These are phyloP conservation scores for Datura wrightii DNA, from an alignment of 257 asterid genomes.

Conservation along the genomic window DNA sequence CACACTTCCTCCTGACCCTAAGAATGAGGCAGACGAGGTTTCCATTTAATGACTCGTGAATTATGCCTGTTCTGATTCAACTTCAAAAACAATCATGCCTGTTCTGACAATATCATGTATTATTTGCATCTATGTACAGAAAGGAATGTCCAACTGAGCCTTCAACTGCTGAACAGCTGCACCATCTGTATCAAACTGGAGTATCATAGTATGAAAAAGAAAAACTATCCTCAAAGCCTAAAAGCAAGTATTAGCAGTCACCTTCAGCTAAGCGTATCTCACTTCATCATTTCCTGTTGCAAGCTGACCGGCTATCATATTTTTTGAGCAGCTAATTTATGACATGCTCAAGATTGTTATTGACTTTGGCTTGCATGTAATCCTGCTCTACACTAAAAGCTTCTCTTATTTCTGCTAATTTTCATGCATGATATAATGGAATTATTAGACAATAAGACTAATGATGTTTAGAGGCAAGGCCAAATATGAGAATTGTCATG, in stretches of 20 bases:
- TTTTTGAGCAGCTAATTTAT: conserved; percentile 4
- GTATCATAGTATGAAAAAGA: conserved; percentile 4
- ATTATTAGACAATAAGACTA: conserved; percentile 5
- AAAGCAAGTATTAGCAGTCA: conserved; percentile 2
- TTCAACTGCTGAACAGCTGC: conserved; percentile 4
- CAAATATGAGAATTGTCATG: conserved; percentile 12
- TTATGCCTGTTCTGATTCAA: conserved; percentile 15
- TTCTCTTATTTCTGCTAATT: background rate
- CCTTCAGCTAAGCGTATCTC: conserved; percentile 6
- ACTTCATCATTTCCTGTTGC: conserved; percentile 13
- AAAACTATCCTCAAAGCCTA: background rate
- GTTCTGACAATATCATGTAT: conserved; percentile 1
- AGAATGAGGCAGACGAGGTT: conserved; percentile 2
- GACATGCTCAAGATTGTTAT: conserved; percentile 20
- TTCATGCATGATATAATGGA: background rate
- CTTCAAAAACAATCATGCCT: background rate
- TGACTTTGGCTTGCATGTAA: conserved; percentile 8
- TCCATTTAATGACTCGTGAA: background rate
- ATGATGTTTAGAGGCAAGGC: background rate
- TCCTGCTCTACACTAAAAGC: background rate
- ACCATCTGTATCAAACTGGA: background rate
- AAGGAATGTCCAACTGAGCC: conserved; percentile 20
- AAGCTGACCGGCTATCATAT: background rate
- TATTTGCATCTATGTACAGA: background rate
- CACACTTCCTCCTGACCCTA: conserved; percentile 1